Conservation (phyloP, 2,329 filamentous ascomycete genomes). For the Zasmidium angulare region DNA sequence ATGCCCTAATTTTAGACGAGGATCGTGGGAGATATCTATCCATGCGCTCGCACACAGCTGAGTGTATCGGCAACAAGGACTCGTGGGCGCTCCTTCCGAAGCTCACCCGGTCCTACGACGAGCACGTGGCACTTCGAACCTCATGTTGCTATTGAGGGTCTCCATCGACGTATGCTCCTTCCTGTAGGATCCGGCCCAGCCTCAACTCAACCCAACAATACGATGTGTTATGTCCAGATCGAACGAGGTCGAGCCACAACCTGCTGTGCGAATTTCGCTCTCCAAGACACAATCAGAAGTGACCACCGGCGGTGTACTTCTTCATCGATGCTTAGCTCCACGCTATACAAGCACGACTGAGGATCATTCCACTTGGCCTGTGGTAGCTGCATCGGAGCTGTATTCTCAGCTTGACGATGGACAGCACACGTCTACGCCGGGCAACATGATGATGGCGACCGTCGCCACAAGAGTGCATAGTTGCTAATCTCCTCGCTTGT, state of each 20-base stretch:
- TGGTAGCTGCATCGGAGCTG: background rate
- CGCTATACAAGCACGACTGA: background rate
- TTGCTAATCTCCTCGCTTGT: background rate
- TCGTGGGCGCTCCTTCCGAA: background rate
- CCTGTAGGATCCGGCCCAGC: background rate
- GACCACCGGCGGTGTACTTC: background rate
- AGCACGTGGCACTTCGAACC: background rate
- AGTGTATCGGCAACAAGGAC: background rate
- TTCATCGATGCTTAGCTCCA: background rate
- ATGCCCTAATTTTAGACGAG: background rate
- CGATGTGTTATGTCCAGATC: background rate
- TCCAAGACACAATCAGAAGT: no score
- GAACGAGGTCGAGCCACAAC: no score
- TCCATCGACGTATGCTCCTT: background rate
- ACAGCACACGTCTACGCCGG: no score
- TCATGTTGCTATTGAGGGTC: background rate
- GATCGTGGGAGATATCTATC: background rate
- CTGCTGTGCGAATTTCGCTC: no score
- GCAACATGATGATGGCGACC: no score
- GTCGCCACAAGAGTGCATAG: no score
- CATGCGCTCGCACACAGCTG: background rate
- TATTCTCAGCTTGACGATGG: no score
- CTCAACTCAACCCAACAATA: background rate
- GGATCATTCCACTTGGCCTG: background rate
- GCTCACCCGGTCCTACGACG: background rate